A percentile compares a stretch with the other conserved stretches of the same genome.
Conservation (phyloP, 306 rosid species). For the Rubus parviflorus region DNA sequence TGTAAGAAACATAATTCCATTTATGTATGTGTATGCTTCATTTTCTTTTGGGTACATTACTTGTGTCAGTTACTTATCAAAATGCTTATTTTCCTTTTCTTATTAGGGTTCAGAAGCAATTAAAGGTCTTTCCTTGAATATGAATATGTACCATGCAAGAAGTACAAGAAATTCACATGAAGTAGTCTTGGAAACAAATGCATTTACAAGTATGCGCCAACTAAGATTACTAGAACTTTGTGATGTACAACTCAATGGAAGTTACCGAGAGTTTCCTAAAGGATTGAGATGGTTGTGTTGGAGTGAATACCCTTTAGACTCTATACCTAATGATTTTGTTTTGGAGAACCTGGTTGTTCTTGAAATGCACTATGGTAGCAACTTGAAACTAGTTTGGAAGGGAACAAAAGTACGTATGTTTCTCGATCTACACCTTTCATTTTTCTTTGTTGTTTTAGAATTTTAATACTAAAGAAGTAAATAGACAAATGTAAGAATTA, state of each 20-base stretch:
- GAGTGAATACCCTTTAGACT: background rate
- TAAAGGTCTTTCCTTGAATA: background rate
- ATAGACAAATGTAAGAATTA: too few relatives aligned
- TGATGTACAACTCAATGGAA: constrained; percentile 2
- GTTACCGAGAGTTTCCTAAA: background rate
- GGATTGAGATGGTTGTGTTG: constrained; percentile 4
- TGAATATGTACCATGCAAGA: background rate
- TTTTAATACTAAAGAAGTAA: too few relatives aligned
- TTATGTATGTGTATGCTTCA: background rate
- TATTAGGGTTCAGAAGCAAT: background rate
- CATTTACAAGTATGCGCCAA: background rate
- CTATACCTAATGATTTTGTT: background rate
- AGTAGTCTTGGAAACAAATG: background rate
- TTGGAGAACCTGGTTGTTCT: background rate
- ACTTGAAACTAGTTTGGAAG: background rate
- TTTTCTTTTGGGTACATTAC: background rate
- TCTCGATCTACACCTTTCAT: too few relatives aligned
- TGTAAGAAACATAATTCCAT: background rate
- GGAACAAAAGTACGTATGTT: background rate
- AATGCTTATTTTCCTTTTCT: too few relatives aligned
- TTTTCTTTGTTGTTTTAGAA: too few relatives aligned
- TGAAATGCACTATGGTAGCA: background rate
- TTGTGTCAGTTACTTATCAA: too few relatives aligned
- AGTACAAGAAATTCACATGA: background rate
- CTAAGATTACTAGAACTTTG: background rate